Conservation (phyloP, 257 asterid genomes). For the Plantago major region DNA sequence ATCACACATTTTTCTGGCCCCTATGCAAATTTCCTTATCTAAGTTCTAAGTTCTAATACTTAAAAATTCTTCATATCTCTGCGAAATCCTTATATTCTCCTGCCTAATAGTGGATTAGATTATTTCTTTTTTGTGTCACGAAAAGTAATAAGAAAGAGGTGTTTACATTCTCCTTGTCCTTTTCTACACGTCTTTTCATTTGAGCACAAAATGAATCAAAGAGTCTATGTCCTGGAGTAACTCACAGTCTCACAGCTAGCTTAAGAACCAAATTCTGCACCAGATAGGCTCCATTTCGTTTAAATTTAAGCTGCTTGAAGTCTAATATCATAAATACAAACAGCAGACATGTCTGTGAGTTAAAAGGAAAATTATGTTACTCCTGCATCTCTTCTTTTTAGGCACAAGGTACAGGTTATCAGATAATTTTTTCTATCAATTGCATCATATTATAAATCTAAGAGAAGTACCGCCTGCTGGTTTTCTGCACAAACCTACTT, state of each 20-base stretch:
- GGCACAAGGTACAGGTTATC: too few relatives aligned
- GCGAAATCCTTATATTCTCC: too few relatives aligned
- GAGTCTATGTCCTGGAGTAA: neutral
- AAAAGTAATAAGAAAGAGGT: too few relatives aligned
- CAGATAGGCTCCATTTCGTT: too few relatives aligned
- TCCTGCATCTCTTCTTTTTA: neutral
- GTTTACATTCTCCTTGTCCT: too few relatives aligned
- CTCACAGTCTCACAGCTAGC: slow-evolving; percentile 12
- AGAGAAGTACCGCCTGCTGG: neutral
- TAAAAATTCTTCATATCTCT: too few relatives aligned
- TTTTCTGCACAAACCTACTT: neutral
- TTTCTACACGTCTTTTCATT: too few relatives aligned
- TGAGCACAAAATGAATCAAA: neutral
- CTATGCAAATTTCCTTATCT: too few relatives aligned
- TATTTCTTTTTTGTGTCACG: too few relatives aligned
- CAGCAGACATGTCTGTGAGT: neutral
- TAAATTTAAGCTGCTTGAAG: neutral
- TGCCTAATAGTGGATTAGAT: too few relatives aligned
- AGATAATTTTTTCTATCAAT: neutral
- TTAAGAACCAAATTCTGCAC: slow-evolving; percentile 8
- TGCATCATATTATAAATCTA: slow-evolving; percentile 2
- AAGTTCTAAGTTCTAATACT: too few relatives aligned
- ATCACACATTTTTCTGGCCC: neutral
- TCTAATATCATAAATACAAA: slow-evolving; percentile 5
- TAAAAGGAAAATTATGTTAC: slow-evolving; percentile 13